phyloP scores from a whole-genome alignment of 768 basidiomycete genomes.

The Phanerodontia chrysosporium region DNA sequence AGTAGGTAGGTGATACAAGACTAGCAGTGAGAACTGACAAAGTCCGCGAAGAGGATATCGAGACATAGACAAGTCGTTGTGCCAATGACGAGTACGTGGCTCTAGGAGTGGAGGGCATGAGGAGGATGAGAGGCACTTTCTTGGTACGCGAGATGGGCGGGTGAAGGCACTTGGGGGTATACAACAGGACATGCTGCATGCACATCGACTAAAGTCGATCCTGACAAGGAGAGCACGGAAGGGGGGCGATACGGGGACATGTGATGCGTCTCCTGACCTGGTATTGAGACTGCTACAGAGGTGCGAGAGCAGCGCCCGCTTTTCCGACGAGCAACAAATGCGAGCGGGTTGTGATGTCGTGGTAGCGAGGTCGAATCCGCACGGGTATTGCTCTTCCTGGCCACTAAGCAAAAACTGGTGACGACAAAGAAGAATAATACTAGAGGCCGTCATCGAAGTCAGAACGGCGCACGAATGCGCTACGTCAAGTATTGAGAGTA shows the following conservation, averaged over 20 bases:
- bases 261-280: too few species aligned
- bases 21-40: too few species aligned
- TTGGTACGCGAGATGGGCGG: background rate
- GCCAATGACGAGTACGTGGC: background rate
- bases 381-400: background rate
- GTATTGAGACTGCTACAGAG: too few species aligned
- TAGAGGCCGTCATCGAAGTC: background rate
- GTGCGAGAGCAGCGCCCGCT: too few species aligned
- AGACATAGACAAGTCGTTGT: too few species aligned
- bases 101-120: background rate
- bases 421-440: slow-evolving; percentile 6
- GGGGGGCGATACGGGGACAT: background rate
- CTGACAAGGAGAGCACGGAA: background rate
- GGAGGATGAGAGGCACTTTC: background rate
- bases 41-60: too few species aligned
- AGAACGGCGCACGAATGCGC: background rate
- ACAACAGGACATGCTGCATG: background rate
- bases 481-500: background rate
- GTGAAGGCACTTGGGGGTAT: background rate
- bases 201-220: background rate
- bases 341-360: background rate
- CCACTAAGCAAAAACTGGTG: slow-evolving; percentile 1
- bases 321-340: background rate
- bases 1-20: too few species aligned
- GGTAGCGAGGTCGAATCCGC: background rate